Base-by-base conservation (phyloP, 352 stramenopile species). In the Halophytophthora polymorphica region DNA sequence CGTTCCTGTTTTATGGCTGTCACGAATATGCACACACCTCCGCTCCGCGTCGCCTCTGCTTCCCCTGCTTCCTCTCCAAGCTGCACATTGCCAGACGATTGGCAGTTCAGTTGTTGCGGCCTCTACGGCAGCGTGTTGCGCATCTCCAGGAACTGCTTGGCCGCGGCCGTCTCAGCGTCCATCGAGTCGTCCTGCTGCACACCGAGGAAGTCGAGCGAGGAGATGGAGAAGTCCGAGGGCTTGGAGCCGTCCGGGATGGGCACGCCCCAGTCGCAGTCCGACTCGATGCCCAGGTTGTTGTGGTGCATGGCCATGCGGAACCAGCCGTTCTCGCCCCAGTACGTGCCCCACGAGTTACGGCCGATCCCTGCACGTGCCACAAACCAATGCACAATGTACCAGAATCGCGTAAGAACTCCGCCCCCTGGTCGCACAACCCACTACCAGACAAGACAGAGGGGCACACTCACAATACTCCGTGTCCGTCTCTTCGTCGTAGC, bases 261-360 rank as follows among this genome's bases (percentile, higher is more conserved):
- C 12, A 96, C 84, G 23, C 86, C 86, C 86, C 86, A 96, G 75
- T 93, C 84, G 36, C 86, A 96, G 56, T 93, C 84, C 50, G 82
- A 56, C 61, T 96, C 88, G 46, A 96, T 96, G 33, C 77, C 83
- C 38, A 96, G 58, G 61, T 96, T 95, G 71, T 97, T 86, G 68
- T 90, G 78, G 61, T 94, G 80, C 75, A 92, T 95, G 48, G 84
- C 55, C 44, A 97, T 96, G 47, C 83, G 77, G 73, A 96, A 96
- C 84, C 88, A 98, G 38, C 90, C 90, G 35, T 97, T 84, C 64
- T 96, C 86, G 23, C 90, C 90, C 89, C 89, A 97, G 67, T 96
- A 93, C 37, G 78, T 95, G 6, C 89, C 89, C 90, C 89, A 97
- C 45, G 79, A 95, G 69, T 97, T 97, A 42, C 90, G 77, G 22